phyloP scores from a whole-genome alignment of 106 monocot genomes.

The Triglochin maritima region DNA sequence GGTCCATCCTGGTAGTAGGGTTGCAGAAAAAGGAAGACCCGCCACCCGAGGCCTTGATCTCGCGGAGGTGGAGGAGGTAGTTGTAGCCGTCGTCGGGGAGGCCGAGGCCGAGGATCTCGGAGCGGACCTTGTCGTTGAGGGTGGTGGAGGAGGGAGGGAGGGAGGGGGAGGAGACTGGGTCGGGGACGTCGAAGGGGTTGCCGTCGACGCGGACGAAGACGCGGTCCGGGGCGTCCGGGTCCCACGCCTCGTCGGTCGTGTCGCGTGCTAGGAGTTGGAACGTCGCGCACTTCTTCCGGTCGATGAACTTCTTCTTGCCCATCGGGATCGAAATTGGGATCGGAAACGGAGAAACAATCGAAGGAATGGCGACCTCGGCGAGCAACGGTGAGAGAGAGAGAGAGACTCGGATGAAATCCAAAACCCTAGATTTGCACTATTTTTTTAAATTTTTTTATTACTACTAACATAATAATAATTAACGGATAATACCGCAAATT shows the following conservation, averaged over 20 bases:
- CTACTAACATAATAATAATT: too few species aligned
- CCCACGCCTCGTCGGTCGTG: slow-evolving; percentile 12
- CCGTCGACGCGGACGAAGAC: slow-evolving; percentile 88
- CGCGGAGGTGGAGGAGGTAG: slow-evolving; percentile 73
- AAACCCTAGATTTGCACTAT: too few species aligned
- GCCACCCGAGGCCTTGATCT: slow-evolving; percentile 56
- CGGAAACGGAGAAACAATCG: too few species aligned
- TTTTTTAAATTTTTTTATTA: too few species aligned
- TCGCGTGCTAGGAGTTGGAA: slow-evolving; percentile 70
- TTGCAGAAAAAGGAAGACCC: slow-evolving; percentile 51
- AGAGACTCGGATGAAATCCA: too few species aligned
- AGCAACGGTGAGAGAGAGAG: too few species aligned
- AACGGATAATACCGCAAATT: too few species aligned
- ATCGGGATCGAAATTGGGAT: slow-evolving; percentile 3
- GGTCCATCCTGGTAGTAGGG: slow-evolving; percentile 52
- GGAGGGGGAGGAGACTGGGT: background rate
- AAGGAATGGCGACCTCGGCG: too few species aligned
- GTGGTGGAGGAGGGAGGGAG: background rate
- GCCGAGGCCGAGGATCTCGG: slow-evolving; percentile 75
- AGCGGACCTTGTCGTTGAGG: slow-evolving; percentile 13
- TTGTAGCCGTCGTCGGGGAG: slow-evolving; percentile 93
- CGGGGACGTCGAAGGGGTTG: slow-evolving; percentile 36
- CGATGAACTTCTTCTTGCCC: slow-evolving; percentile 64
- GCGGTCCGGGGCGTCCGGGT: slow-evolving; percentile 28
- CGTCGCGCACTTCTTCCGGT: slow-evolving; percentile 69